These are phyloP conservation scores for Coniochaeta ligniaria DNA, from an alignment of 2,329 filamentous ascomycete species.

Conservation along the genomic window DNA sequence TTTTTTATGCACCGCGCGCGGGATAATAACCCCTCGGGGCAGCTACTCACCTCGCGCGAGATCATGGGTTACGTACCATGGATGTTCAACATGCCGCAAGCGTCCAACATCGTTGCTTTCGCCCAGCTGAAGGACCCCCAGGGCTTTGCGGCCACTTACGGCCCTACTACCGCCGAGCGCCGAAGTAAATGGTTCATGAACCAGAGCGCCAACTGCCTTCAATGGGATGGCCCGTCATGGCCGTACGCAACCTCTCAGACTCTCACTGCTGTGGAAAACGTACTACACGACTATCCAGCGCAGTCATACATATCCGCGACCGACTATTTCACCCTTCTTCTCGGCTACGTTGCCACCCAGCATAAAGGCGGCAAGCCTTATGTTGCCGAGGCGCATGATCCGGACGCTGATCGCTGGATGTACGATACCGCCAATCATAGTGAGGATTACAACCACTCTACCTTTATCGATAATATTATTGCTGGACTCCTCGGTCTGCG, in stretches of 20 bases:
- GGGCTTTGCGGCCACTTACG: conserved; percentile 28
- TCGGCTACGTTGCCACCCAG: conserved; percentile 31
- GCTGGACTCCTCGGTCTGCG: conserved; percentile 33
- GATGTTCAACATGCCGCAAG: conserved; percentile 30
- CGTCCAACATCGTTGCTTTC: background rate
- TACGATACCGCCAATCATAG: background rate
- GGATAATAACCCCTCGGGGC: conserved; percentile 20
- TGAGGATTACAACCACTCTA: conserved; percentile 36
- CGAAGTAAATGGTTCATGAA: conserved; percentile 29
- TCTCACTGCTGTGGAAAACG: conserved; percentile 30
- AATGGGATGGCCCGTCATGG: conserved; percentile 39
- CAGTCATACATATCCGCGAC: conserved; percentile 22
- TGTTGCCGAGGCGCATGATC: conserved; percentile 35
- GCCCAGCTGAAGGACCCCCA: conserved; percentile 16
- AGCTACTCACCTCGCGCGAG: conserved; percentile 27
- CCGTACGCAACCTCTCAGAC: conserved; percentile 33
- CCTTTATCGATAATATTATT: conserved; percentile 35
- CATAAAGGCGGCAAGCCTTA: conserved; percentile 27
- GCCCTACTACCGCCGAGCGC: conserved; percentile 33
- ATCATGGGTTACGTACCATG: conserved; percentile 34
- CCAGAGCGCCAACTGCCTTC: conserved; percentile 21
- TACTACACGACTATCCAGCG: conserved; percentile 19
- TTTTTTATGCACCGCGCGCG: conserved; percentile 20
- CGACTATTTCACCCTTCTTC: conserved; percentile 28
- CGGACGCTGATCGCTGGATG: conserved; percentile 21